Conservation (phyloP, 2,329 filamentous ascomycete species). For the Sporothrix euskadiensis region DNA sequence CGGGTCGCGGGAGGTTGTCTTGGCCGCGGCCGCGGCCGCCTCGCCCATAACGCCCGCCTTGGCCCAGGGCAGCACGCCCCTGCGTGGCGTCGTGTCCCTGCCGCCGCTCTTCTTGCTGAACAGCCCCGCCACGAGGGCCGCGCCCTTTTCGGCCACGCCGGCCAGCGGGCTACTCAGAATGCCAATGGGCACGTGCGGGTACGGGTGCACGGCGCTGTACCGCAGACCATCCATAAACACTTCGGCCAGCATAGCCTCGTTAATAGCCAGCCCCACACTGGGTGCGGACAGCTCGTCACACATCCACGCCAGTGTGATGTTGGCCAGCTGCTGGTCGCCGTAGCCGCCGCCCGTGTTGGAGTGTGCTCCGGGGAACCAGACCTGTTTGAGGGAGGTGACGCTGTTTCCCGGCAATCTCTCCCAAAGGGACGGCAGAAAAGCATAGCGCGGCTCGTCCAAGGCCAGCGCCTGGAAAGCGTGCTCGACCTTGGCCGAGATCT, state of each 20-base stretch:
- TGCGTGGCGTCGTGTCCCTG: background rate
- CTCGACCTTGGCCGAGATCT: constrained; percentile 45
- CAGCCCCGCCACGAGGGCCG: background rate
- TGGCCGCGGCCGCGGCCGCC: background rate
- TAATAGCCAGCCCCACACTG: constrained; percentile 39
- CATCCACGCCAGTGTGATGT: constrained; percentile 42
- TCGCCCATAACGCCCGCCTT: constrained; percentile 37
- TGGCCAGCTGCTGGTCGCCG: constrained; percentile 42
- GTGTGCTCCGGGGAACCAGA: constrained; percentile 64
- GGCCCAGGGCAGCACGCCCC: constrained; percentile 35
- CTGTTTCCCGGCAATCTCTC: constrained; percentile 38
- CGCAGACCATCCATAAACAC: constrained; percentile 37
- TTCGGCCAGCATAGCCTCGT: constrained; percentile 34
- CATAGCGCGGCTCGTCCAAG: constrained; percentile 50
- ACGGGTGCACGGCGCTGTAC: constrained; percentile 40
- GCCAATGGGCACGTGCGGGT: constrained; percentile 35
- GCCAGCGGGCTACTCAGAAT: background rate
- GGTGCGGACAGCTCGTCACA: constrained; percentile 40
- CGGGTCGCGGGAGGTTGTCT: constrained; percentile 31
- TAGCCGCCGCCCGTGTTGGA: constrained; percentile 64
- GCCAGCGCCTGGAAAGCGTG: constrained; percentile 55
- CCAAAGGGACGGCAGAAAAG: constrained; percentile 48
- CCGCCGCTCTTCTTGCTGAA: background rate
- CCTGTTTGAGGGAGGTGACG: constrained; percentile 39
- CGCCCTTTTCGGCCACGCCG: background rate